Base-by-base conservation (phyloP, 257 asterid species). In the Vinca minor region DNA sequence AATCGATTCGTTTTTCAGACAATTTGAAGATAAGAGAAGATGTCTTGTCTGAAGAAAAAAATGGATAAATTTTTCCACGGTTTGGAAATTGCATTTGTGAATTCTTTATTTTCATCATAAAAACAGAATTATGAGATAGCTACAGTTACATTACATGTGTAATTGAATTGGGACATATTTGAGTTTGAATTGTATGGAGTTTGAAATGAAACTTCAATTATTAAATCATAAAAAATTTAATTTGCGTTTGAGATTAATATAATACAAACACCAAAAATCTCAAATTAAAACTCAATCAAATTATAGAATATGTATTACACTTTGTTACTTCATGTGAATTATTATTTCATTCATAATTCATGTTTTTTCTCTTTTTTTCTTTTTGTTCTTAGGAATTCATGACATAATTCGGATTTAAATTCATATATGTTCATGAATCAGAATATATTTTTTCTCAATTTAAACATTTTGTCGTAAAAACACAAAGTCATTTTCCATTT, bases 1-100 rank as follows among this genome's bases (percentile, higher is more conserved):
- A 28, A 46, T 81, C 2, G 84, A 85, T 13, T 74, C 86, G 2
- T 73, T 85, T n/a, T 77, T 85, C 83, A 46, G 55, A 23, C 73
- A 28, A 21, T 44, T 35, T 11, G 72, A 77, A 20, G 75, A 65
- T 25, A 63, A 58, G 62, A 75, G 76, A 74, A 77, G 77, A 54
- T 76, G 81, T 36, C 38, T 63, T 2, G 26, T 60, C 42, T 76
- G 72, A 77, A n/a, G 29, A 57, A 1, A 0, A 21, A 28, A 29
- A 9, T n/a, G 25, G 9, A 28, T 13, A 11, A 11, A 13, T 36
- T 63, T n/a, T 62, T 53, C 55, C 62, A 52, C 48, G 35, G n/a
- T 31, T 3, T 54, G 20, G 28, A 55, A 13, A n/a, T n/a, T n/a
- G n/a, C n/a, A n/a, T n/a, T n/a, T 38, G 28, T 62, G 50, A 52